These are phyloP conservation scores for Cucumis cinereus DNA, from an alignment of 306 rosid genomes.

Conservation along the genomic window DNA sequence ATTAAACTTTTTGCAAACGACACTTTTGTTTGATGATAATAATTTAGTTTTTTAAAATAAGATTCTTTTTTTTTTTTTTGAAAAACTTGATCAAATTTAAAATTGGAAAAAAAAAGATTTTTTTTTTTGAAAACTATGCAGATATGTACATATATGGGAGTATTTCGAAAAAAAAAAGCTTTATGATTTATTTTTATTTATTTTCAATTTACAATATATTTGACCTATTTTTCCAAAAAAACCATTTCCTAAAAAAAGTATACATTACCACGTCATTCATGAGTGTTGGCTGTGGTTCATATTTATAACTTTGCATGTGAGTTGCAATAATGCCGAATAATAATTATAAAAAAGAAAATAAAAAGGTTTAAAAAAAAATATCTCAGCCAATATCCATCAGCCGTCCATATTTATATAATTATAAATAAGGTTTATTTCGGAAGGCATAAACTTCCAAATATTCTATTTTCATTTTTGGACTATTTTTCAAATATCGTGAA, in stretches of 20 bases:
- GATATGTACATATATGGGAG: not conserved
- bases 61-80: too few species aligned
- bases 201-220: not conserved
- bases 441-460: not conserved
- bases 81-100: not conserved
- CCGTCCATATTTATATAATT: not conserved
- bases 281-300: constrained; percentile 2
- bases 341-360: not conserved
- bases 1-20: too few species aligned
- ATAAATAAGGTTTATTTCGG: not conserved
- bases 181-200: not conserved
- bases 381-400: not conserved
- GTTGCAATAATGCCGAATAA: not conserved
- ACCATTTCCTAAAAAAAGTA: not conserved
- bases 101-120: not conserved
- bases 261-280: constrained; percentile 8
- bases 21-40: too few species aligned
- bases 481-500: too few species aligned
- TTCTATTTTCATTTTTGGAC: not conserved
- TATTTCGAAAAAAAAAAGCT: not conserved
- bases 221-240: not conserved
- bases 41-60: not conserved
- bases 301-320: constrained; percentile 7
- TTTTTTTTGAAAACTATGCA: not conserved
- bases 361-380: not conserved